These are phyloP conservation scores for Fistulinella cinereoalba DNA, from an alignment of 1,284 basidiomycete species.

Conservation along the genomic window DNA sequence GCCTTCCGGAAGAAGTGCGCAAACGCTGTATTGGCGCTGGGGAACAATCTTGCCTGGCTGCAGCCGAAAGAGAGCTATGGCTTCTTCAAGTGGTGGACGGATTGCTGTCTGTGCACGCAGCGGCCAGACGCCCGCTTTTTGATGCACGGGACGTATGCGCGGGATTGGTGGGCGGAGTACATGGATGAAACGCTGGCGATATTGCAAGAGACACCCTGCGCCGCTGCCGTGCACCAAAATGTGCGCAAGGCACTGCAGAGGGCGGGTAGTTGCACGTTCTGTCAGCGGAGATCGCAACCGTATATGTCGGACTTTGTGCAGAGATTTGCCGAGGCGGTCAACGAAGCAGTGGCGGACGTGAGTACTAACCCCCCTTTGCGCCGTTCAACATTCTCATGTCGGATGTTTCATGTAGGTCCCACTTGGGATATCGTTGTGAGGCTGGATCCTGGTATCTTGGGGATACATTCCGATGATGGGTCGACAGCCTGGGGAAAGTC, in stretches of 20 bases:
- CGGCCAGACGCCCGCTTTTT: slow-evolving; percentile 25
- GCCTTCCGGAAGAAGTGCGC: slow-evolving; percentile 23
- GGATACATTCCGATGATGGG: no score
- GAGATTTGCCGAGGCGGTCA: slow-evolving; percentile 23
- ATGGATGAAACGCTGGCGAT: slow-evolving; percentile 26
- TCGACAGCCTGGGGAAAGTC: no score
- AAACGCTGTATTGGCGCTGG: slow-evolving; percentile 19
- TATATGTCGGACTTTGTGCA: slow-evolving; percentile 23
- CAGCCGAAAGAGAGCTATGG: slow-evolving; percentile 19
- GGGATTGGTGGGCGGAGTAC: slow-evolving; percentile 33
- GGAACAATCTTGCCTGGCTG: slow-evolving; percentile 28
- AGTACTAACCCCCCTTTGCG: slow-evolving; percentile 6
- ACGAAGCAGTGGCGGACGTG: slow-evolving; percentile 21
- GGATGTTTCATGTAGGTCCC: slow-evolving; percentile 13
- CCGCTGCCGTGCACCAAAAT: slow-evolving; percentile 17
- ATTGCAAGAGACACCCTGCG: slow-evolving; percentile 26
- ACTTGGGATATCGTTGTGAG: slow-evolving; percentile 21
- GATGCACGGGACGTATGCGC: slow-evolving; percentile 26
- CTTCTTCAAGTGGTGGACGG: slow-evolving; percentile 31
- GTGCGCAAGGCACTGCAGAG: slow-evolving; percentile 19
- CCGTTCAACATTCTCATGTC: not conserved
- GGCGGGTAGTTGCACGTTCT: slow-evolving; percentile 22
- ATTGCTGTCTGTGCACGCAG: slow-evolving; percentile 21
- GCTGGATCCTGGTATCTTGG: no score
- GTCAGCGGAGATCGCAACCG: slow-evolving; percentile 15